phyloP scores from a whole-genome alignment of 495 filamentous ascomycete genomes.

The Penicillium dipodomyicola region DNA sequence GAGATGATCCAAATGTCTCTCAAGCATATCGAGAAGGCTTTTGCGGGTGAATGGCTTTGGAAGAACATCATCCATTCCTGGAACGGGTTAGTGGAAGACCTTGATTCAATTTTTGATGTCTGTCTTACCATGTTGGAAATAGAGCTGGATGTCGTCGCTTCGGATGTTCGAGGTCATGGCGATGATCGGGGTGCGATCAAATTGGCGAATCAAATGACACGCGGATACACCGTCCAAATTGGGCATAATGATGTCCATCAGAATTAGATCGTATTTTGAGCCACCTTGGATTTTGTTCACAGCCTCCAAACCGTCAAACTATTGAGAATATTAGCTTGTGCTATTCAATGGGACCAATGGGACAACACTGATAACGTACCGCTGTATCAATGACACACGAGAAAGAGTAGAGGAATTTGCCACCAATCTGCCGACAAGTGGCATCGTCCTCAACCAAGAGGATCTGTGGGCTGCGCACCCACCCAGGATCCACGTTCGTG shows the following conservation, averaged over 20 bases:
- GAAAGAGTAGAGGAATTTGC: conserved; percentile 88
- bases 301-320: conserved; percentile 89
- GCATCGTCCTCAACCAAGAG: conserved; percentile 94
- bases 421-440: conserved; percentile 89
- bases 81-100: background rate
- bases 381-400: conserved; percentile 87
- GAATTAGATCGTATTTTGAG: conserved; percentile 83
- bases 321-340: conserved; percentile 9
- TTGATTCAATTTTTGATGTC: conserved; percentile 14
- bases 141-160: conserved; percentile 94
- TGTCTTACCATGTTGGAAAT: conserved; percentile 90
- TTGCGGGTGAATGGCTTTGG: conserved; percentile 98
- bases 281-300: conserved; percentile 86
- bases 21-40: conserved; percentile 84
- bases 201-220: conserved; percentile 88
- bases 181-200: conserved; percentile 85
- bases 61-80: conserved; percentile 98
- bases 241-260: conserved; percentile 99
- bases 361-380: conserved; percentile 61
- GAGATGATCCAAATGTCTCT: conserved; percentile 81
- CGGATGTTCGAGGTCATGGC: conserved; percentile 99
- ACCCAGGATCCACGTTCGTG: conserved; percentile 68
- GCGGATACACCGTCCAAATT: conserved; percentile 93
- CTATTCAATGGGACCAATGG: conserved; percentile 24
- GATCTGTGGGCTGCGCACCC: conserved; percentile 79